Base-by-base conservation (phyloP, 1,139 yeast genomes). In the Yamadazyma atmosphaerica region DNA sequence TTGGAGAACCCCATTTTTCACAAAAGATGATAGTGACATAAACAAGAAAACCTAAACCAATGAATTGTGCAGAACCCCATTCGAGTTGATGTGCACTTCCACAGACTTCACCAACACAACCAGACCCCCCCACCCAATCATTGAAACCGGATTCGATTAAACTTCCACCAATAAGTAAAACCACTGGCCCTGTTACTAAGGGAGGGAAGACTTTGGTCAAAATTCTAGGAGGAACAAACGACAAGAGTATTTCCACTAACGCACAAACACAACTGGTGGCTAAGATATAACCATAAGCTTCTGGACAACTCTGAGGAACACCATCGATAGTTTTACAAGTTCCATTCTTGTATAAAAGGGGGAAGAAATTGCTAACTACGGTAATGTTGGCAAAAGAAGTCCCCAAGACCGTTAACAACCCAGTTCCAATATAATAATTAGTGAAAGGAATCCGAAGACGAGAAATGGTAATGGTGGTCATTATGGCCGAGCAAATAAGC, bases 161-260 rank as follows among this genome's bases (percentile, higher is more conserved):
- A 23, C 72, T 64, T 34, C 80, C 70, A 49, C 95, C 96, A 55
- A 87, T 86, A 33, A 87, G 72, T 44, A 86, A 61, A 22, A 87
- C 94, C 37, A 87, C 95, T 2, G 95, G 92, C 38, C 96, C 96
- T 17, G 95, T 86, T 43, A 87, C 96, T 35, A 86, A 65, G 25
- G 92, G 86, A 18, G 96, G 96, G 67, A 87, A 87, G 32, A 85
- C 56, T 46, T 70, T 78, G 56, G 83, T 86, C 49, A 87, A 70
- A 15, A 71, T 49, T 39, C 66, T 72, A 2, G 95, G 79, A 9
- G 96, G 95, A 47, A 83, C 61, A 57, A 87, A 86, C 1, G 94
- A 82, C 39, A 85, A 58, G 7, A 71, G 50, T 29, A 87, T 70
- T 66, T 86, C 94, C 16, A 86, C 54, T 24, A 87, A 67, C 2